Evolutionary conservation across 805 yeast genomes (phyloP).

Genomic region (Lipomyces kockii): DNA sequence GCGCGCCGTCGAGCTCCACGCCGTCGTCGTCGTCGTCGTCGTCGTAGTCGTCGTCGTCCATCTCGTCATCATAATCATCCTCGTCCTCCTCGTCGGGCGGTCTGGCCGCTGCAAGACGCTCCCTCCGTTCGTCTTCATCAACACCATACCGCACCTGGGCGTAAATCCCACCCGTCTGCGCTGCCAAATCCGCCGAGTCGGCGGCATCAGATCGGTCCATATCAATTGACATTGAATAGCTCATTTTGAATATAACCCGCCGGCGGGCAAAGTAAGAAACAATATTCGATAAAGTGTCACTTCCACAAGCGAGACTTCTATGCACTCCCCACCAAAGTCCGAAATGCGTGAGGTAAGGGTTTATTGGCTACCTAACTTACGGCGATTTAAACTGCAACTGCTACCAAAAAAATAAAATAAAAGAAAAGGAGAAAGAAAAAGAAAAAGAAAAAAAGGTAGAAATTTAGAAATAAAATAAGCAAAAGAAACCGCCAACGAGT

Average conservation of each 20-base stretch:
- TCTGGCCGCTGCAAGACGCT: slow-evolving; percentile 2
- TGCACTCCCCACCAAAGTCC: neutral
- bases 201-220: neutral
- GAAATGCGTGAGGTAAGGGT: neutral
- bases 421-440: too few species aligned
- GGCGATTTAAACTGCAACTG: too few species aligned
- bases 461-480: neutral
- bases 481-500: neutral
- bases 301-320: neutral
- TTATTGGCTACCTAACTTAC: neutral
- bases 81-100: slow-evolving; percentile 10
- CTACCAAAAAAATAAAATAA: too few species aligned
- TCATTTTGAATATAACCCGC: neutral
- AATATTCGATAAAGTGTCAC: neutral
- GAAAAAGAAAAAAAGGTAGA: too few species aligned
- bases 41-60: slow-evolving; percentile 24
- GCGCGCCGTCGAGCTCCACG: slow-evolving; percentile 9
- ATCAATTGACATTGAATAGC: neutral
- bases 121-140: slow-evolving; percentile 5
- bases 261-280: neutral
- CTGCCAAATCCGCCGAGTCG: neutral
- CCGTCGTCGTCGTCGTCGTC: slow-evolving; percentile 24
- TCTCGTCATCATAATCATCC: slow-evolving; percentile 2
- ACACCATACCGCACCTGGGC: slow-evolving; percentile 10
- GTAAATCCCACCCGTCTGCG: neutral